Conservation (phyloP, 495 filamentous ascomycete genomes). For the Lichina pygmaea region DNA sequence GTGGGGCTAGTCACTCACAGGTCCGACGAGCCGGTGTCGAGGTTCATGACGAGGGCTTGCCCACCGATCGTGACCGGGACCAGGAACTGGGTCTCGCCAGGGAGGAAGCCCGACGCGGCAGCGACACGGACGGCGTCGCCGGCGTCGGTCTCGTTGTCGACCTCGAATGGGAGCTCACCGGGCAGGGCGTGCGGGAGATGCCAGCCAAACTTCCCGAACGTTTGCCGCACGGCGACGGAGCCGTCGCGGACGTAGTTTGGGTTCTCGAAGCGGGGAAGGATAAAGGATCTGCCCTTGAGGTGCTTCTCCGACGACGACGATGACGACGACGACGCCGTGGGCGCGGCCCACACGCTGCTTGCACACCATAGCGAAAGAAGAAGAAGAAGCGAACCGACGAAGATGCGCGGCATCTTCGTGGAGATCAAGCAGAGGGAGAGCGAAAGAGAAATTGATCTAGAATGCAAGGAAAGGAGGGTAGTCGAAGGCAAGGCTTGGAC, state of each 20-base stretch:
- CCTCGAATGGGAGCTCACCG: neutral
- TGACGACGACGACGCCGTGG: neutral
- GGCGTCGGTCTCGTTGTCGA: neutral
- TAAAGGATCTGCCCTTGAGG: neutral
- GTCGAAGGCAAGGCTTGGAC: neutral
- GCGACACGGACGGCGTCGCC: neutral
- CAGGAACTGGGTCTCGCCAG: slow-evolving; percentile 39
- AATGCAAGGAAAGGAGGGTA: neutral
- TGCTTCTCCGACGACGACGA: no score
- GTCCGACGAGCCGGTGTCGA: slow-evolving; percentile 67
- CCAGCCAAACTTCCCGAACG: neutral
- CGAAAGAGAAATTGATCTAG: neutral
- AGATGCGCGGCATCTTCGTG: neutral
- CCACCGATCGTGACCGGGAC: slow-evolving; percentile 45
- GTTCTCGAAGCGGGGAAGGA: neutral
- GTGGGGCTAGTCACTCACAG: slow-evolving; percentile 24
- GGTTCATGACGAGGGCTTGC: slow-evolving; percentile 45
- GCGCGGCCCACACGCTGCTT: neutral
- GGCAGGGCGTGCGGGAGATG: neutral
- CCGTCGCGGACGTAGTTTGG: neutral
- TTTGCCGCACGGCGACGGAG: neutral
- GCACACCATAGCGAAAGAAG: neutral
- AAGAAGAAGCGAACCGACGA: neutral
- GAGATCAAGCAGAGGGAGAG: neutral
- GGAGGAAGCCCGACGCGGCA: neutral